Conservation (phyloP, 2,329 filamentous ascomycete genomes). For the Cytospora leucostoma region DNA sequence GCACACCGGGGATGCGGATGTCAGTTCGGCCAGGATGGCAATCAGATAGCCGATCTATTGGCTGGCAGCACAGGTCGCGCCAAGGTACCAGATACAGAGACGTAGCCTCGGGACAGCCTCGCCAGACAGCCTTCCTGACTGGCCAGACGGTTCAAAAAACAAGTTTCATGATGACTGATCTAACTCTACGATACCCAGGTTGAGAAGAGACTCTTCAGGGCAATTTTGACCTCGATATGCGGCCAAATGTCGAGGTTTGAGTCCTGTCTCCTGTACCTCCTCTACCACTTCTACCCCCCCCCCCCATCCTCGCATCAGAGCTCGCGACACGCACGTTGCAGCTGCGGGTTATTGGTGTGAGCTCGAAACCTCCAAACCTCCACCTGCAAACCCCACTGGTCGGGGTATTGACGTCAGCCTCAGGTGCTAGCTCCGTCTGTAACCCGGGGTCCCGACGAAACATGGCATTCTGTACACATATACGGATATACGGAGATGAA, state of each 20-base stretch:
- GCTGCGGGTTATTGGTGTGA: neutral
- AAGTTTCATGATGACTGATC: neutral
- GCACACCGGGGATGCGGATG: constrained; percentile 9
- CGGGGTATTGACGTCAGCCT: no score
- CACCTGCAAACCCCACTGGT: no score
- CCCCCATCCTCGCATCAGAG: neutral
- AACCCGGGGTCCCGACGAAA: no score
- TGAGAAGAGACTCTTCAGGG: neutral
- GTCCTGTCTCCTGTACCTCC: neutral
- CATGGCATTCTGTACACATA: no score
- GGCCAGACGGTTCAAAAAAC: neutral
- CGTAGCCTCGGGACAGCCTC: neutral
- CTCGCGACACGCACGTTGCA: neutral
- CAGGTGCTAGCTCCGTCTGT: no score
- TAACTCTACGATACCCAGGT: neutral
- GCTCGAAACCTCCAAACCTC: no score
- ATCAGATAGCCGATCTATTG: neutral
- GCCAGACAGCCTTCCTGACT: neutral
- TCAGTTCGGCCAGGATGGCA: neutral
- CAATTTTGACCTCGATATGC: neutral
- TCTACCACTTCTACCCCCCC: neutral
- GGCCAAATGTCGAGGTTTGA: neutral
- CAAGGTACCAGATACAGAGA: neutral
- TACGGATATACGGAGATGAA: no score
- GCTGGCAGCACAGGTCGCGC: neutral